Evolutionary conservation across 192 early-diverging fungal species (phyloP).

Genomic region (Thoreauomyces humboldtii): DNA sequence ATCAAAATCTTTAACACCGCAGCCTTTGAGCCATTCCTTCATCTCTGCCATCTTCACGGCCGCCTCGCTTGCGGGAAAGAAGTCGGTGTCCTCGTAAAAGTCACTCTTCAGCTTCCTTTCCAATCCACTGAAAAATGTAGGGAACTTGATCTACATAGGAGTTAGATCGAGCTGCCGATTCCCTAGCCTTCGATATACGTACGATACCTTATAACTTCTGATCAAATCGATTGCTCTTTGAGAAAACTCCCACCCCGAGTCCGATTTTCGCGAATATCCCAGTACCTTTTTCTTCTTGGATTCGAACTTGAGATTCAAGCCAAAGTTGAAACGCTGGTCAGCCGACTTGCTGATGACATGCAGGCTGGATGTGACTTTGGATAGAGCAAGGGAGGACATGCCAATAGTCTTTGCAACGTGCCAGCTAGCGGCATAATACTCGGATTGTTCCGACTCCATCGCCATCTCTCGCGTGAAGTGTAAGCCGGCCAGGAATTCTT

Average conservation of each 20-base stretch:
- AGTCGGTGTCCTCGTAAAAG: conserved; percentile 60
- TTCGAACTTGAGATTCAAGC: conserved; percentile 91
- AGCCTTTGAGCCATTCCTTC: conserved; percentile 63
- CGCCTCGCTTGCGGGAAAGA: conserved; percentile 50
- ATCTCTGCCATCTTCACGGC: conserved; percentile 51
- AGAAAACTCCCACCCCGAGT: conserved; percentile 83
- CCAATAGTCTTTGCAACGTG: conserved; percentile 65
- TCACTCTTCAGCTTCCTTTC: conserved; percentile 39
- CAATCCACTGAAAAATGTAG: conserved; percentile 52
- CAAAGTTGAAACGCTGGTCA: conserved; percentile 67
- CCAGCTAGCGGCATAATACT: conserved; percentile 64
- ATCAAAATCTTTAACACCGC: conserved; percentile 63
- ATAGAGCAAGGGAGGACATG: conserved; percentile 66
- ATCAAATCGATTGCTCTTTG: conserved; percentile 75
- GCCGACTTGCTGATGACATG: conserved; percentile 58
- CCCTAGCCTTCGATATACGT: too few species aligned
- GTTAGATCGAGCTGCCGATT: too few species aligned
- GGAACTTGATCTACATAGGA: conserved; percentile 57
- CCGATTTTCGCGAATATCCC: conserved; percentile 79
- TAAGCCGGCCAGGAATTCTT: conserved; percentile 25
- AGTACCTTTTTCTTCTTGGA: conserved; percentile 79
- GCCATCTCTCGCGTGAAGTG: conserved; percentile 40
- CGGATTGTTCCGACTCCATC: conserved; percentile 16
- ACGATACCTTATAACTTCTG: conserved; percentile 65
- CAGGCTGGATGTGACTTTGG: conserved; percentile 82